phyloP scores from a whole-genome alignment of 805 yeast species.

The Sugiyamaella qingdaonensis region DNA sequence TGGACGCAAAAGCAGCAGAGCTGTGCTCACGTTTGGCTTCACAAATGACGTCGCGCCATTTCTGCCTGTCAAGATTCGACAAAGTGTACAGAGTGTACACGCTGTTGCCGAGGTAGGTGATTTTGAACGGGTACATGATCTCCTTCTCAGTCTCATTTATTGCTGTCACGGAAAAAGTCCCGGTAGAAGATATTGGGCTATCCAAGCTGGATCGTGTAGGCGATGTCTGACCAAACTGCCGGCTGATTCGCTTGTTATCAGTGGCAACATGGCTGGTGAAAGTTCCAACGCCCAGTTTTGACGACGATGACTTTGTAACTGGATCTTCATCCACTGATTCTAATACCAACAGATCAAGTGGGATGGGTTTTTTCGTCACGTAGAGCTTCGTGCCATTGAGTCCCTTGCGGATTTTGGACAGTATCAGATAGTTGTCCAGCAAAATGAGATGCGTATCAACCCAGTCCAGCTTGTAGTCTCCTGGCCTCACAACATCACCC shows the following conservation, averaged over 20 bases:
- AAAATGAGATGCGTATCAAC: conserved; percentile 49
- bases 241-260: conserved; percentile 14
- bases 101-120: conserved; percentile 33
- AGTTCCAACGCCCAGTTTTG: conserved; percentile 25
- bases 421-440: conserved; percentile 60
- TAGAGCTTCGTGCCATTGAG: conserved; percentile 31
- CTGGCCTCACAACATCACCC: conserved; percentile 57
- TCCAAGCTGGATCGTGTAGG: conserved; percentile 9
- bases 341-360: conserved; percentile 54
- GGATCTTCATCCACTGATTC: conserved; percentile 41
- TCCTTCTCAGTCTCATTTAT: conserved; percentile 23
- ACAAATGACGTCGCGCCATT: conserved; percentile 54
- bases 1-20: conserved; percentile 32
- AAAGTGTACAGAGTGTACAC: conserved; percentile 34
- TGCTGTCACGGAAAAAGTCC: conserved; percentile 22
- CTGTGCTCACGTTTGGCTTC: conserved; percentile 42
- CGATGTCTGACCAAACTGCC: conserved; percentile 10
- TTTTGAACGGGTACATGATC: conserved; percentile 31
- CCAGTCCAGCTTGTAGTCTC: conserved; percentile 62
- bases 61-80: conserved; percentile 42
- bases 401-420: conserved; percentile 36
- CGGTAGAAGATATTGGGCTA: conserved; percentile 2
- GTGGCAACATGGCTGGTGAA: conserved; percentile 21
- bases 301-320: conserved; percentile 23
- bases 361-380: conserved; percentile 37